Evolutionary conservation across 2,329 filamentous ascomycete species (phyloP), one percentile per base, ranked within the genome.

Genomic region (Fusarium subtropicale): DNA sequence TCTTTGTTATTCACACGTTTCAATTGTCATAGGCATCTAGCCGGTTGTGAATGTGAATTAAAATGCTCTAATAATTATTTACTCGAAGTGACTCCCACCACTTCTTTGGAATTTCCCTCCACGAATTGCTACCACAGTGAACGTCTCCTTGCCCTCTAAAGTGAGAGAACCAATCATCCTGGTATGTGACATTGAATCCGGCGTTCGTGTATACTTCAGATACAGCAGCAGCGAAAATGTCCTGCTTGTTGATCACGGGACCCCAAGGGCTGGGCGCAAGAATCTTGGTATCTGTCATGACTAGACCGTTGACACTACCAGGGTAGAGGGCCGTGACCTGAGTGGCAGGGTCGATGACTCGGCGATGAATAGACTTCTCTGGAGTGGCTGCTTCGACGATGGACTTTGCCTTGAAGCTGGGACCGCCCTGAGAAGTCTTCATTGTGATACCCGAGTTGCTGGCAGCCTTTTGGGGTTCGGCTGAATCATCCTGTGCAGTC

Each of bases 121-220:
- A 71, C 0, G 68, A 58, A 39, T 71, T 71, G 3, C 46, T 60
- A 3, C 69, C 68, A 8, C 69, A 71, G 34, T 79, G 77, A 41
- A 77, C 61, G 16, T 78, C 77, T 4, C 77, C 76, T 5, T 42
- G 30, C 0, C 18, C 1, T 4, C 56, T 2, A 41, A 75, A 76
- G 28, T 76, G 75, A 1, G 71, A 69, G n/a, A 73, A 71, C 60
- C 68, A 79, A 33, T 75, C 72, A 20, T 79, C 76, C 8, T 76
- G 63, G 11, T 60, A 78, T 0, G 62, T 69, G 1, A 77, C 53
- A 9, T 70, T 74, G 5, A 59, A 69, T 0, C 68, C 65, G 1
- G 54, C 75, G n/a, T 26, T 60, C 0, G 56, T 60, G 51, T 79
- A 78, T 2, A 66, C 71, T 18, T 60, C 56, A 0, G 11, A 50